Base-by-base conservation (phyloP, 352 stramenopile species). In the Globisporangium barbulae region DNA sequence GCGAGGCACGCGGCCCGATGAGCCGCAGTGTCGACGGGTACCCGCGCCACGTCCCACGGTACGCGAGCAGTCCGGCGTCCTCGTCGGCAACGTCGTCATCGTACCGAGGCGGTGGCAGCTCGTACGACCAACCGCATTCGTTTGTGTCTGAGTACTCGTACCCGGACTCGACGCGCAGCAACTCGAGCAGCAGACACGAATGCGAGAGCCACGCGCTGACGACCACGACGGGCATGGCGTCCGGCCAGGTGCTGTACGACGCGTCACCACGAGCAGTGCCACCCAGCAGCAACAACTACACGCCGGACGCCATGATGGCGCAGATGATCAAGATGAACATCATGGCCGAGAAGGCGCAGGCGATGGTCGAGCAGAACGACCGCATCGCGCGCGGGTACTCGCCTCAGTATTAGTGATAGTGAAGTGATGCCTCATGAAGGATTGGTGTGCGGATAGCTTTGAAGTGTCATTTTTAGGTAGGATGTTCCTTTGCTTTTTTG, bases 241-340 rank as follows among this genome's bases (percentile, higher is more conserved):
- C 44, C 19, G 33, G 42, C 30, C 31, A 59, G 19, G 35, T 56
- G 48, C 17, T 28, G 17, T 53, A 52, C 44, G 30, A 30, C 31
- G 42, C 62, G 35, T 47, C 62, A 33, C 62, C 61, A 17, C 42
- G 39, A 28, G 31, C 37, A 17, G 31, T 21, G 42, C 17, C 22
- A 5, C 15, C 5, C 49, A 28, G n/a, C 58, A 41, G 39, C 45
- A 53, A 55, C 44, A 52, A 54, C 44, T 57, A 72, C 25, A 75
- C 68, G n/a, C 67, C 69, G 2, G 79, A 90, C 31, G 78, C 74
- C 55, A 74, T 89, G 64, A 89, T 90, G 75, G 60, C 72, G 37
- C 81, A 86, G 59, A 89, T 90, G 69, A 79, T 89, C 66, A 74
- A 84, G 64, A 88, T 90, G 79, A 90, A 89, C 67, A 75, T 90